Conservation (phyloP, 2,329 filamentous ascomycete species). For the Rutstroemia sp. region DNA sequence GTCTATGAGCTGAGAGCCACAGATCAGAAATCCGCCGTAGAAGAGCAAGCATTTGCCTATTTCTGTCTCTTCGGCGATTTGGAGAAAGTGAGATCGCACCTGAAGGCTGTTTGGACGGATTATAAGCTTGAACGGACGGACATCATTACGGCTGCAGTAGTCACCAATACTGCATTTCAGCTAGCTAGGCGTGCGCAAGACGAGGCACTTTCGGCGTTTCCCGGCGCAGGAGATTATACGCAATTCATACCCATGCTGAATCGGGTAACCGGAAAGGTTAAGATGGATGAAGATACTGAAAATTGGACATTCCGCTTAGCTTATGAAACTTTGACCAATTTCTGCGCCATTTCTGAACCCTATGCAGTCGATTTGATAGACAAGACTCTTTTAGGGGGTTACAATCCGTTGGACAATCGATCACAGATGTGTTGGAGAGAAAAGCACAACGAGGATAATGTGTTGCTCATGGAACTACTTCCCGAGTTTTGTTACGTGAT, state of each 20-base stretch:
- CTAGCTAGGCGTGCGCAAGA: conserved; percentile 7
- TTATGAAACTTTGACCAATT: conserved; percentile 1
- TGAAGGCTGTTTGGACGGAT: conserved; percentile 3
- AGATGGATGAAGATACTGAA: not conserved
- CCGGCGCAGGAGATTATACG: not conserved
- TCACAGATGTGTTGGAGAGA: not conserved
- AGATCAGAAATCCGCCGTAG: not conserved
- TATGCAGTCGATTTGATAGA: not conserved
- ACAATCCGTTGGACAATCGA: conserved; percentile 5
- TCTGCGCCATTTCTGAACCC: conserved; percentile 4
- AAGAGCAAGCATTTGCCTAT: conserved; percentile 10
- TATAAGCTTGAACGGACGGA: conserved; percentile 5
- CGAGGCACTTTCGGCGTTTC: not conserved
- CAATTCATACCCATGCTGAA: too few relatives aligned
- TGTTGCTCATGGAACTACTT: conserved; percentile 5
- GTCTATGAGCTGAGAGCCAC: not conserved
- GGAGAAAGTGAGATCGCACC: not conserved
- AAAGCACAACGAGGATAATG: not conserved
- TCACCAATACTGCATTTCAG: conserved; percentile 11
- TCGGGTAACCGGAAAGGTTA: not conserved
- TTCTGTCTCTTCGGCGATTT: conserved; percentile 13
- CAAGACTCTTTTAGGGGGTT: not conserved
- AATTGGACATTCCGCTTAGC: conserved; percentile 2
- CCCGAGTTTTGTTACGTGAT: conserved; percentile 8
- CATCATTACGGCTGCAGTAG: conserved; percentile 9